Conservation (phyloP, 441 rosid species). For the Corymbia calophylla region DNA sequence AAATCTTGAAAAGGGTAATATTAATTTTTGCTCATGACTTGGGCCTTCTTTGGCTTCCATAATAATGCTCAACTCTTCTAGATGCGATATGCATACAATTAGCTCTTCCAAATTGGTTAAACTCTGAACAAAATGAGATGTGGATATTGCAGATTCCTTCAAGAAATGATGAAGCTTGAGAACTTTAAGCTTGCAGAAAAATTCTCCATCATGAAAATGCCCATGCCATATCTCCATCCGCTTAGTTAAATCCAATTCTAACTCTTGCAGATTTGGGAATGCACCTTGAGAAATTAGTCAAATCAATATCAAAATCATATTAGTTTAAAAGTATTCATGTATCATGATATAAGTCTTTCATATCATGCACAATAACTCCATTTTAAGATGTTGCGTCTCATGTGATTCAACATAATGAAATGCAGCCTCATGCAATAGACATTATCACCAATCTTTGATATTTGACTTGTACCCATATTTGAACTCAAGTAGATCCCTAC, state of each 20-base stretch:
- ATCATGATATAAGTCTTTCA: not conserved
- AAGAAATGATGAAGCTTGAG: not conserved
- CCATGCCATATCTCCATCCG: not conserved
- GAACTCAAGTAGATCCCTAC: not conserved
- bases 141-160: not conserved
- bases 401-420: no score
- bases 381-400: no score
- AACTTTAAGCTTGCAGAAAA: not conserved
- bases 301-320: not conserved
- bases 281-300: not conserved
- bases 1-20: not conserved
- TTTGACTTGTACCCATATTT: not conserved
- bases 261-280: not conserved
- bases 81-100: not conserved
- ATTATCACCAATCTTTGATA: not conserved
- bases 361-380: fast-evolving
- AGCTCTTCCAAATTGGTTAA: not conserved
- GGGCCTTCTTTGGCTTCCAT: not conserved
- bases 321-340: not conserved
- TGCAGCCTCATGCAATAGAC: not conserved
- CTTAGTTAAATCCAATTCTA: not conserved
- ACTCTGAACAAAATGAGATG: fast-evolving
- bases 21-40: not conserved
- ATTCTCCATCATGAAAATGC: not conserved
- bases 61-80: not conserved